A percentile compares a stretch with the other conserved stretches of the same genome.
Conservation (phyloP, 768 basidiomycete genomes). For the Serpula lacrymans region DNA sequence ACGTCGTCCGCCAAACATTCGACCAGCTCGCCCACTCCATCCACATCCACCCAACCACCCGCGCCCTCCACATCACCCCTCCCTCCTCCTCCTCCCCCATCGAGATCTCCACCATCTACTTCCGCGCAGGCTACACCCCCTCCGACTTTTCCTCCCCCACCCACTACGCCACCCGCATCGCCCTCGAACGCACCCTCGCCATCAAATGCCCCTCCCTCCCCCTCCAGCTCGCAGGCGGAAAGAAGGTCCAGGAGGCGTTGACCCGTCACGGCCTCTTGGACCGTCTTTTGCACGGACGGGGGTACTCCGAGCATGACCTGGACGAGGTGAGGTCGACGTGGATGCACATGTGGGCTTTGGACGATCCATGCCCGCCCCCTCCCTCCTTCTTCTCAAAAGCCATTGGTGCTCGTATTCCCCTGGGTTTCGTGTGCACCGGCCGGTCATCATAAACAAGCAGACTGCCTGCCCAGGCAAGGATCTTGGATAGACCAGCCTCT, state of each 20-base stretch:
- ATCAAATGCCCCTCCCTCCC: conserved; percentile 93
- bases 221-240: conserved; percentile 92
- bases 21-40: conserved; percentile 61
- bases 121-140: conserved; percentile 85
- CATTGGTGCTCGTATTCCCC: not conserved
- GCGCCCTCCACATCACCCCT: conserved; percentile 36
- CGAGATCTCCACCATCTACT: conserved; percentile 89
- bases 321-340: conserved; percentile 67
- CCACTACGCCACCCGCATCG: conserved; percentile 71
- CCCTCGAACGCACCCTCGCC: conserved; percentile 76
- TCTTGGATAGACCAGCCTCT: too few relatives aligned
- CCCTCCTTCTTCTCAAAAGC: not conserved
- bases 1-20: conserved; percentile 73
- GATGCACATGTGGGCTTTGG: conserved; percentile 86
- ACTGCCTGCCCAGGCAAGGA: too few relatives aligned
- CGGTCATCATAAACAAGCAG: too few relatives aligned
- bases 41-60: conserved; percentile 44
- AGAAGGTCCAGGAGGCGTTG: conserved; percentile 92
- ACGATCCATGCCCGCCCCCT: conserved; percentile 21
- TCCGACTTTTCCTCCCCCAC: conserved; percentile 65
- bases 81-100: conserved; percentile 25
- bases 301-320: conserved; percentile 38
- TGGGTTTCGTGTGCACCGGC: conserved; percentile 11
- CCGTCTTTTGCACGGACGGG: conserved; percentile 49
- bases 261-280: conserved; percentile 72